These are phyloP conservation scores for Amphirosellinia nigrospora DNA, from an alignment of 495 filamentous ascomycete species.

Conservation along the genomic window DNA sequence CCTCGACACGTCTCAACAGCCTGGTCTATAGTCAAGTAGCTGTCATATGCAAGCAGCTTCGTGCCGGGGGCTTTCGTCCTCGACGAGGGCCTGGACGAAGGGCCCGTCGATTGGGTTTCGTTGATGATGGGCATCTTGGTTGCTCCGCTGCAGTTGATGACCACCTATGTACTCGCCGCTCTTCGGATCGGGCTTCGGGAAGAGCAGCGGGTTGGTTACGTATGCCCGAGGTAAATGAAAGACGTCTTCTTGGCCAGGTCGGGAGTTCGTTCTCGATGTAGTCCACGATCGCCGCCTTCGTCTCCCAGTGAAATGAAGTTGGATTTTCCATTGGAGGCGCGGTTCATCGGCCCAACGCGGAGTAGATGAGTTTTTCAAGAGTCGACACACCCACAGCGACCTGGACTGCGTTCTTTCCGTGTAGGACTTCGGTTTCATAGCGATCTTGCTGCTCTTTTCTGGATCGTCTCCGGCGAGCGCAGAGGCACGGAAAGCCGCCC, in stretches of 20 bases:
- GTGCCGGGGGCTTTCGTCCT: constrained; percentile 44
- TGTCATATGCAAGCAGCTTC: constrained; percentile 53
- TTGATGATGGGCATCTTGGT: constrained; percentile 48
- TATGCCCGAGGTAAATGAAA: constrained; percentile 46
- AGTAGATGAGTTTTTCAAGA: constrained; percentile 52
- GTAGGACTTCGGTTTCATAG: constrained; percentile 48
- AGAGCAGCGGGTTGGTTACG: constrained; percentile 35
- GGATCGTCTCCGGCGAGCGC: constrained; percentile 21
- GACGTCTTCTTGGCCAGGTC: constrained; percentile 41
- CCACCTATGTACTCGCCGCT: constrained; percentile 37
- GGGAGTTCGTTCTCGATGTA: constrained; percentile 42
- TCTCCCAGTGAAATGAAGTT: constrained; percentile 46
- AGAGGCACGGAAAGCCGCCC: constrained; percentile 27
- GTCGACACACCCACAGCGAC: constrained; percentile 52
- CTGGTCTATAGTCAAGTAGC: constrained; percentile 40
- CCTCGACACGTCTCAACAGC: constrained; percentile 40
- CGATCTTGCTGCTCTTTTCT: constrained; percentile 42
- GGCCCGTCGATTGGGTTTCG: constrained; percentile 44
- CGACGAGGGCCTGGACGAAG: constrained; percentile 52
- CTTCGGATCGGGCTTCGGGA: constrained; percentile 37
- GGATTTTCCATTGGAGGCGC: constrained; percentile 44
- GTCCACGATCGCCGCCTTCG: constrained; percentile 46
- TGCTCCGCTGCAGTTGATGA: constrained; percentile 36
- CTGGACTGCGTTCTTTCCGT: constrained; percentile 31
- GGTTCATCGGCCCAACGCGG: constrained; percentile 42